Evolutionary conservation across 192 early-diverging fungal species (phyloP).

Genomic region (Linnemannia zychae): DNA sequence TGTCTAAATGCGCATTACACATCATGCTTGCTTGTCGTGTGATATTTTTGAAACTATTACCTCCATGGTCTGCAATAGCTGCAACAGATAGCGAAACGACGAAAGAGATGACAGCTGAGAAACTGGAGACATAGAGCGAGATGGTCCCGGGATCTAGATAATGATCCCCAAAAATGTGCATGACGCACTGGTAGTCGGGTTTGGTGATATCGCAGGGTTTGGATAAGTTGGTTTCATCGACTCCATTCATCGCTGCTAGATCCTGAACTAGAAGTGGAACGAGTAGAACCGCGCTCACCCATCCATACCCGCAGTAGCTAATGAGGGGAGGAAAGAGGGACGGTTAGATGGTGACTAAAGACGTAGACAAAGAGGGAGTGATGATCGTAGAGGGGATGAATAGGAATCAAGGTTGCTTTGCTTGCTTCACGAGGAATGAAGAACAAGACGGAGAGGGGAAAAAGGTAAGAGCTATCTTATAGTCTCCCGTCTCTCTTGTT

Average conservation of each 20-base stretch:
- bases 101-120: conserved; percentile 57
- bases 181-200: conserved; percentile 33
- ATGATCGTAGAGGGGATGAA: background rate
- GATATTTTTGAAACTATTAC: background rate
- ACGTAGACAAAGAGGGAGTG: background rate
- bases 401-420: background rate
- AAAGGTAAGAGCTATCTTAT: conserved; percentile 1
- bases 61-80: conserved; percentile 60
- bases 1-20: background rate
- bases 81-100: conserved; percentile 55
- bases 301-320: conserved; percentile 49
- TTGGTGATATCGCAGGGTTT: conserved; percentile 27
- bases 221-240: conserved; percentile 28
- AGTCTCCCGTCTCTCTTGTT: too few species aligned
- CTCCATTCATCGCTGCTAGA: conserved; percentile 31
- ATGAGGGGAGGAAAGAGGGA: background rate
- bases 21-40: background rate
- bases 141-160: conserved; percentile 51
- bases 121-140: conserved; percentile 53
- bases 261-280: conserved; percentile 45
- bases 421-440: background rate
- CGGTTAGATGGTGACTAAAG: background rate
- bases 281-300: conserved; percentile 50
- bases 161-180: conserved; percentile 37
- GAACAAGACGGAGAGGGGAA: conserved; percentile 2